A percentile compares a stretch with the other conserved stretches of the same genome.
Evolutionary conservation across 1,284 basidiomycete genomes (phyloP).

Genomic region (Boletellus deceptivus): DNA sequence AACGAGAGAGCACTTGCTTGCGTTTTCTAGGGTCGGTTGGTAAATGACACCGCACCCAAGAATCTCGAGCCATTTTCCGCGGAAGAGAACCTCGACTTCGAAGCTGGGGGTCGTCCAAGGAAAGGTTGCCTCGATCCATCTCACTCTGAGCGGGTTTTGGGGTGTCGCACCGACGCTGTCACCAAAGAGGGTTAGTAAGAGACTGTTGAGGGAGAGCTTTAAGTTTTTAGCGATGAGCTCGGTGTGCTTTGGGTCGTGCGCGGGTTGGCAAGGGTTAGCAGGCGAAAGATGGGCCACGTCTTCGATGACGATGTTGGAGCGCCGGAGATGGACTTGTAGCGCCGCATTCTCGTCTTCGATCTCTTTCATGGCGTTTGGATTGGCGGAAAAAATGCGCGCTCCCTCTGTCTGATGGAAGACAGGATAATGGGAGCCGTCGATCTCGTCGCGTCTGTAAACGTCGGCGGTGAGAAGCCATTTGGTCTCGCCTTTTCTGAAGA

Average conservation of each 20-base stretch:
- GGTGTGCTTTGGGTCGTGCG: conserved; percentile 72
- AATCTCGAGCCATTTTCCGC: conserved; percentile 97
- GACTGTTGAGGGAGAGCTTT: conserved; percentile 88
- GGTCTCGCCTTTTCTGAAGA: conserved; percentile 75
- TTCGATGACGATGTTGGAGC: conserved; percentile 79
- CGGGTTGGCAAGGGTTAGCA: conserved; percentile 79
- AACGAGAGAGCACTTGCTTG: conserved; percentile 55
- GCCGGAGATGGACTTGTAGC: conserved; percentile 60
- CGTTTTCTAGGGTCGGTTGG: conserved; percentile 84
- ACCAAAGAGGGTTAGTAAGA: conserved; percentile 86
- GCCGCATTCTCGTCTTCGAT: conserved; percentile 63
- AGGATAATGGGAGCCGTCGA: conserved; percentile 95
- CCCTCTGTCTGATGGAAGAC: conserved; percentile 99
- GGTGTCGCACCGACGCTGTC: conserved; percentile 46
- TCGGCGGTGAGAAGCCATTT: conserved; percentile 96
- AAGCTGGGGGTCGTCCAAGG: conserved; percentile 98
- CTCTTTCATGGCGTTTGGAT: conserved; percentile 52
- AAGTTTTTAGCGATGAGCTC: conserved; percentile 80
- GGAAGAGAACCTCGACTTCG: conserved; percentile 97
- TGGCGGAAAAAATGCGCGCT: conserved; percentile 72
- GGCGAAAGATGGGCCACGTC: conserved; percentile 77
- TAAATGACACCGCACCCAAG: conserved; percentile 92
- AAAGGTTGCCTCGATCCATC: conserved; percentile 98
- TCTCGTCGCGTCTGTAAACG: conserved; percentile 98
- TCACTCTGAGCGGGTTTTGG: conserved; percentile 73